Evolutionary conservation across 768 basidiomycete genomes (phyloP), one percentile per base, ranked within the genome.

Genomic region (Fomitopsis serialis): DNA sequence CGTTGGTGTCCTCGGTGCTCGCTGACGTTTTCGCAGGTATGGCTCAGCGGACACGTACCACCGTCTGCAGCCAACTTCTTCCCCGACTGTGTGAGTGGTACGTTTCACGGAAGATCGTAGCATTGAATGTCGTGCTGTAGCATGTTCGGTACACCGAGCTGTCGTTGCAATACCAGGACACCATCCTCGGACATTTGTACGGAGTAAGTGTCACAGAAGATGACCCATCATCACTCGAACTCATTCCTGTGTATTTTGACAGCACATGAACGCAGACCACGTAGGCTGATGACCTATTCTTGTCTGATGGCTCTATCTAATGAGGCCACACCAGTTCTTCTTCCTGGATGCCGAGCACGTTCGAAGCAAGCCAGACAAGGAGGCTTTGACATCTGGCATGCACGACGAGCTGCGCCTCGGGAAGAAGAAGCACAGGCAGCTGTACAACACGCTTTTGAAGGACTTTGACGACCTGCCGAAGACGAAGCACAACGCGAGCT

Each of bases 181-280:
- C 89, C 9, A 87, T 95, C 58, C 72, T 95, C 35, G 92, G 92
- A 1, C 89, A 92, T 69, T 69, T 94, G 29, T 94, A 76, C 58
- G 92, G 88, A 66, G 90, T 89, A 72, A 68, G 85, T 72, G 13
- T 47, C 66, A 47, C 64, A 15, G 32, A 32, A 24, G 45, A 52
- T 21, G 47, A 68, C 40, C n/a, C n/a, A n/a, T 61, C 64, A 35
- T 68, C 59, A 53, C 67, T 63, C 70, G 63, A 45, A 40, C 66
- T 67, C 53, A 57, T 62, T 17, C 34, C 34, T 8, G 34, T 37
- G 45, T 23, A 21, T 29, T 25, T 47, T 56, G 17, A 32, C 54
- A 87, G 84, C 86, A 92, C 67, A 87, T 87, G 88, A 92, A 94
- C 68, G 78, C 81, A 17, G 92, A 95, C 71, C 84, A 85, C 70